Percentiles rank a stretch among this genome's conserved stretches.
Evolutionary conservation across 768 basidiomycete genomes (phyloP).

Genomic region (Kwoniella mangroviensis): DNA sequence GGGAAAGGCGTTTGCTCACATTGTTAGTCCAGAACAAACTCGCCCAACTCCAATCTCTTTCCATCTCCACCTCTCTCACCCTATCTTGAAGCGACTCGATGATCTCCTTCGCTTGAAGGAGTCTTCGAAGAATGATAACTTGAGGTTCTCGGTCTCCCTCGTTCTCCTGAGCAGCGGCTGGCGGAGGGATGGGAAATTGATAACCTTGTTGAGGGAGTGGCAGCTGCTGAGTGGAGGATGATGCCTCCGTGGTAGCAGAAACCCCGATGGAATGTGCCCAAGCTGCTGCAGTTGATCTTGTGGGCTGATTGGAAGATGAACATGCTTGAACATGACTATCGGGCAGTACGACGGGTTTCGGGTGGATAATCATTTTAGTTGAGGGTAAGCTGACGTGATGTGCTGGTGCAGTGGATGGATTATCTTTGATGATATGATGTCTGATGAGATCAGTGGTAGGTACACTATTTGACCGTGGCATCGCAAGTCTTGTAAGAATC

Average conservation of each 20-base stretch:
- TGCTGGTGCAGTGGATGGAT: too few species aligned
- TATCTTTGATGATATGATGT: too few species aligned
- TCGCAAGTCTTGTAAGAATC: too few species aligned
- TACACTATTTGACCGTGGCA: too few species aligned
- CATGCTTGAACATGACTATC: not conserved
- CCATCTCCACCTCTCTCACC: not conserved
- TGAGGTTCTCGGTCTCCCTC: not conserved
- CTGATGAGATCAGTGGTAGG: too few species aligned
- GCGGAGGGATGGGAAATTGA: not conserved
- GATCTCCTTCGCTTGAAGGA: not conserved
- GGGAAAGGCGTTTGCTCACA: not conserved
- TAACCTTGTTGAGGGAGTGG: not conserved
- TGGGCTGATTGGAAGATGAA: not conserved
- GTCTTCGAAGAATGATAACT: not conserved
- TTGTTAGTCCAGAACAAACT: slow-evolving; percentile 2
- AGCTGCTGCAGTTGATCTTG: not conserved
- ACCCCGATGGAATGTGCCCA: not conserved
- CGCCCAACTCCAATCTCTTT: not conserved
- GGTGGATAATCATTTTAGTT: too few species aligned
- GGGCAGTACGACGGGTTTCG: too few species aligned
- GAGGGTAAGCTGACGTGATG: too few species aligned
- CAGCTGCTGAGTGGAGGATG: not conserved
- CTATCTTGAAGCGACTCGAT: slow-evolving; percentile 2
- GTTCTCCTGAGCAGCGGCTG: not conserved
- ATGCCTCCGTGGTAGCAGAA: not conserved